Evolutionary conservation across 2,329 filamentous ascomycete species (phyloP).

Genomic region (Verticillium albo-atrum): DNA sequence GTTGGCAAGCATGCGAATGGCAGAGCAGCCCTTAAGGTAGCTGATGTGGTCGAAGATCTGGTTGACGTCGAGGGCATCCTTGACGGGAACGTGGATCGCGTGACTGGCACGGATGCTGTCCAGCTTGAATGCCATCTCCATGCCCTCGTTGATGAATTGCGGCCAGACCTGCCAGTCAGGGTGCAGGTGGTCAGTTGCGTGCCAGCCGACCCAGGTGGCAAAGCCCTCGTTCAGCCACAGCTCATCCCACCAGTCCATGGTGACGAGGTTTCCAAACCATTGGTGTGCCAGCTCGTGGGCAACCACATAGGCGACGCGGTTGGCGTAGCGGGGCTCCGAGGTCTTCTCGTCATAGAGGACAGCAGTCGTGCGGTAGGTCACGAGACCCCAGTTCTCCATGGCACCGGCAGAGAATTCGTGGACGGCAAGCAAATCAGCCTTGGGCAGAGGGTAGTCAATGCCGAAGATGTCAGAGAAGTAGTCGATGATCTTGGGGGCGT

Average conservation of each 20-base stretch:
- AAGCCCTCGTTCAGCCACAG: slow-evolving; percentile 96
- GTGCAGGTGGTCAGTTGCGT: slow-evolving; percentile 84
- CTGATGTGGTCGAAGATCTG: slow-evolving; percentile 98
- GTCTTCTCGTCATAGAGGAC: slow-evolving; percentile 93
- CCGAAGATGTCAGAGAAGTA: slow-evolving; percentile 94
- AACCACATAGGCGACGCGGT: slow-evolving; percentile 92
- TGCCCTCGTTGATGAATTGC: slow-evolving; percentile 92
- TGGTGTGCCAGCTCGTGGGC: slow-evolving; percentile 97
- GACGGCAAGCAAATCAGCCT: slow-evolving; percentile 84
- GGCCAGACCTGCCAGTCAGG: slow-evolving; percentile 98
- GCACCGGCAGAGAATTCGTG: slow-evolving; percentile 87
- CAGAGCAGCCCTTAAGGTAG: slow-evolving; percentile 93
- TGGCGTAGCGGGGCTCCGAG: slow-evolving; percentile 86
- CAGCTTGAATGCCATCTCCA: slow-evolving; percentile 85
- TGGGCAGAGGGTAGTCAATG: slow-evolving; percentile 89
- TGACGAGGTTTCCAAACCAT: slow-evolving; percentile 94
- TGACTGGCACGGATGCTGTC: slow-evolving; percentile 90
- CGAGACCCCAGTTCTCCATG: slow-evolving; percentile 96
- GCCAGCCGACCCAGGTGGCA: slow-evolving; percentile 97
- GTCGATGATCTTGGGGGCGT: slow-evolving; percentile 90
- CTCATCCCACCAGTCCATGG: slow-evolving; percentile 96
- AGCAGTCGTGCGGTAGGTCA: slow-evolving; percentile 93
- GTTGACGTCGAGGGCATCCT: slow-evolving; percentile 85
- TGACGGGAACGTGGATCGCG: slow-evolving; percentile 92
- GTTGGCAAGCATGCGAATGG: slow-evolving; percentile 91